Evolutionary conservation across 2,329 filamentous ascomycete genomes (phyloP), one percentile per base, ranked within the genome.

Genomic region (Aspergillus jensenii): DNA sequence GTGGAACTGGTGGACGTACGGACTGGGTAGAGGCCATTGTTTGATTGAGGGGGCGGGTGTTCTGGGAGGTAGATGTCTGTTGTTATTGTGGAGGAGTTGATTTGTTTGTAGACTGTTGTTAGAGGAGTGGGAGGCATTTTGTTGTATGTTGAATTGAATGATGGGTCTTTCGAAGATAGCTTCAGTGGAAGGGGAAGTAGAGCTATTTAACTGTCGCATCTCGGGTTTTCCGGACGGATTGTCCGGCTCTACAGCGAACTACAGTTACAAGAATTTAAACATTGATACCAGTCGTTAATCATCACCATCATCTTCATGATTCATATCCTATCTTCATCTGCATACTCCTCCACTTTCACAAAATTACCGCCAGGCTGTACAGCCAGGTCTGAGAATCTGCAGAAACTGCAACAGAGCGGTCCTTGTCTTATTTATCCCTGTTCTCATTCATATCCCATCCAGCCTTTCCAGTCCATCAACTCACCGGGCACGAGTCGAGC

Each of bases 51-150:
- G 3, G 59, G 37, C 2, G 68, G 9, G 9, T 31, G 27, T 31
- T 9, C 27, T 11, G 27, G 68, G 39, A 70, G 60, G 54, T 71
- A 70, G 45, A 71, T 55, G 41, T 70, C 68, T 19, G 67, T 65
- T 2, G 63, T 66, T 40, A 71, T 68, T 45, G 62, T 58, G 37
- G 60, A 66, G 17, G 59, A 52, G 37, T 63, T 55, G 43, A 58
- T 46, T 59, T 67, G 58, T 47, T 70, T 70, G 52, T 68, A 70
- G 27, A 57, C 49, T 6, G 59, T 52, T 40, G 62, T 67, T 31
- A 67, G 37, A 4, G 6, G 65, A 12, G 27, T 6, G 23, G 46
- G 59, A n/a, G 41, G 8, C 50, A 52, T 45, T 33, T 52, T 45
- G 12, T 3, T 25, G 4, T 33, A 59, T 40, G 62, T 67, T 8